Evolutionary conservation across 1,284 basidiomycete species (phyloP), one percentile per base, ranked within the genome.

Genomic region (Ganoderma lucidum): DNA sequence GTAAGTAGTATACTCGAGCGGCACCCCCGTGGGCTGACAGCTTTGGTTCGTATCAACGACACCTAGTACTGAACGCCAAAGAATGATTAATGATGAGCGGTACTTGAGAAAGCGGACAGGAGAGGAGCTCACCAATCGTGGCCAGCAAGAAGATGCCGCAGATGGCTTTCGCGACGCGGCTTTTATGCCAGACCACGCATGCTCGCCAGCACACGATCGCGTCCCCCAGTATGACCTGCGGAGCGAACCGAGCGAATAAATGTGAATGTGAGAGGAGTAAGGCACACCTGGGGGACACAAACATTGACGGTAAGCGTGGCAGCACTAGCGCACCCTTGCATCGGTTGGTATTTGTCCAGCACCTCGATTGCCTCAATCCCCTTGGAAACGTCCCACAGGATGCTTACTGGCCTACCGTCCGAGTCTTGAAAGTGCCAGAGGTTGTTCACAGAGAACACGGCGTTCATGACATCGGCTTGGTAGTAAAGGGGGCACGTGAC

Each of bases 201-300:
- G 59, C 59, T 44, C 59, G 44, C 59, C 60, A 62, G 39, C 60
- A 62, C 30, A 62, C 41, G 17, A 62, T 62, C 3, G 60, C n/a
- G 14, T 62, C 60, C 12, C 60, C 60, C 6, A 62, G 23, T 3
- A 45, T 8, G 10, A 62, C 39, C 60, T 62, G 23, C n/a, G 23
- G 41, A 35, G 35, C 17, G 41, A 2, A 6, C 2, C n/a, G 23
- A 23, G 23, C 17, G 5, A 8, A 4, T n/a, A 9, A 45, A 17
- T 4, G 9, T 23, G 17, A n/a, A 39, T 23, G 6, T 23, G 23
- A 23, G 19, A 6, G 19, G 45, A 9, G 23, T 23, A 15, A 30
- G 41, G 17, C 41, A 5, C 15, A 62, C 60, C 23, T 23, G 39
- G n/a, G 59, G 14, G 44, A n/a, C 3, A 61, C 59, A 23, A 10